Base-by-base conservation (phyloP, 164 flowering plant species). In the Dillenia suffruticosa region DNA sequence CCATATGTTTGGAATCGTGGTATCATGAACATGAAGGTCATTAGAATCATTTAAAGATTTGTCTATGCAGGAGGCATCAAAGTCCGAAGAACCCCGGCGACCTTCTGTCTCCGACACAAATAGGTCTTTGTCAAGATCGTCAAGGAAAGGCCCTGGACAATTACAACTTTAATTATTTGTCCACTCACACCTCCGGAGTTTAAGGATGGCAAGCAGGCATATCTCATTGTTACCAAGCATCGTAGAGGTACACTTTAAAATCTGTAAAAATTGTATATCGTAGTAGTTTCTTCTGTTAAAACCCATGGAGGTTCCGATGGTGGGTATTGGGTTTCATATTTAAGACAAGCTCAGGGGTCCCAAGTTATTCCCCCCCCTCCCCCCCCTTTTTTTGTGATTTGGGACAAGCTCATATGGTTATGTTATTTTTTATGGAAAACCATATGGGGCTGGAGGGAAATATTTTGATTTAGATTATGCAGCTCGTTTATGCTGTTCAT, bases 51-150 rank as follows among this genome's bases (percentile, higher is more conserved):
- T 32, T 32, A 32, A 32, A 4, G 40, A 32, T 32, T 32, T 32
- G 40, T 5, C 40, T 69, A 24, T 72, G 71, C 84, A 88, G 97
- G 89, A 80, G 57, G 74, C 68, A 40, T 82, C 72, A 64, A 82
- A 74, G 72, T 72, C 74, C 0, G 91, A 83, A 62, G 92, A 86
- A 57, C 48, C 72, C 11, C 71, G 57, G 14, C 73, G 63, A 57
- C 66, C 76, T 10, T 56, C 70, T 1, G 10, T 66, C 52, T 59
- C 81, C 57, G 88, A 86, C 52, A 52, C 66, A 49, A 69, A 46
- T 57, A 72, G 74, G 19, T 72, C 87, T 57, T 64, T 84, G 14
- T 83, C 89, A 67, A 86, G 89, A 75, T 72, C 86, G 54, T 81
- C 90, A 2, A 71, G 81, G 71, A 79, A 72, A 75, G 79, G 76